Conservation (phyloP, 352 stramenopile species). For the Achlya hypogyna region DNA sequence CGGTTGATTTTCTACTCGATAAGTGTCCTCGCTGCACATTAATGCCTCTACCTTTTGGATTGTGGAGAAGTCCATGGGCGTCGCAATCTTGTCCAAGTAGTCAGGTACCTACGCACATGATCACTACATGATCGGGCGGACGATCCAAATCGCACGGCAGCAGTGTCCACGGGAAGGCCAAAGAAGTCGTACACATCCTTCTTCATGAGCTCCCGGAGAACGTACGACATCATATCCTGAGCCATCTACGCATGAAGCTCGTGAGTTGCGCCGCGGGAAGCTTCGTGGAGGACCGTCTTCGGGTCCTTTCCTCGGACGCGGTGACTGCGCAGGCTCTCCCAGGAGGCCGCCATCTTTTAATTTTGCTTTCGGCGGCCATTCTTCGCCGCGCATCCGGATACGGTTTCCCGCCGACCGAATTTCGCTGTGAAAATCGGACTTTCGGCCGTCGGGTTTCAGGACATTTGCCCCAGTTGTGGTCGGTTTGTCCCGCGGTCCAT, state of each 20-base stretch:
- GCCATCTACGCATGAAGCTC: neutral
- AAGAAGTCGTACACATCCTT: constrained; percentile 18
- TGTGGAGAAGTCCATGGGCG: constrained; percentile 14
- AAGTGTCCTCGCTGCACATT: neutral
- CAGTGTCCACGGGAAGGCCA: constrained; percentile 6
- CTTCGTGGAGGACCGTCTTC: neutral
- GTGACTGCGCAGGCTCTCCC: neutral
- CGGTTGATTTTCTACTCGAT: constrained; percentile 10
- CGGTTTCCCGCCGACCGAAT: neutral
- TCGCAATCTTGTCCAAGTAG: constrained; percentile 13
- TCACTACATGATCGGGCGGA: neutral
- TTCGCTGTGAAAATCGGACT: too few species aligned
- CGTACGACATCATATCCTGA: neutral
- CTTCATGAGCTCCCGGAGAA: constrained; percentile 2
- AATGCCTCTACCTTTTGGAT: constrained; percentile 3
- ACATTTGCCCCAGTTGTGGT: too few species aligned
- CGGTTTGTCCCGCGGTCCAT: too few species aligned
- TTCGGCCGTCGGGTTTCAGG: too few species aligned
- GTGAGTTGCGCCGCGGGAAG: too few species aligned
- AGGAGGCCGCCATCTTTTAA: neutral
- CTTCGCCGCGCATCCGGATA: neutral
- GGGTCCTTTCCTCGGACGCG: neutral
- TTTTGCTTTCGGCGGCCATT: neutral
- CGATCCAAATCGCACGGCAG: neutral
- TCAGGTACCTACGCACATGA: constrained; percentile 9